phyloP scores from a whole-genome alignment of 192 early-diverging fungal genomes.

The Linnemannia elongata region DNA sequence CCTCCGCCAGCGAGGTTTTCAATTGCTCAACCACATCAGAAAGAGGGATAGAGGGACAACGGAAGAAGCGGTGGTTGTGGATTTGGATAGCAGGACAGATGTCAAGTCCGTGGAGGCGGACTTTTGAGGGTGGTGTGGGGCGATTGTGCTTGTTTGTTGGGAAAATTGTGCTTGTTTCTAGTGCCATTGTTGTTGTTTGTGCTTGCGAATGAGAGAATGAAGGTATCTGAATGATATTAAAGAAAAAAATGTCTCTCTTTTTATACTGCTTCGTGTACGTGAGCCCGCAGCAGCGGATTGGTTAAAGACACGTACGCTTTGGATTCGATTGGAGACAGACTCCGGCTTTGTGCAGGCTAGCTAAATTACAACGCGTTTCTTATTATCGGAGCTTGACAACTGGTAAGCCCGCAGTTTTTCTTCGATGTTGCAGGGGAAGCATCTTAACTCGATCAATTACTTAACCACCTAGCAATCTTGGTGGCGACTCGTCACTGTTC shows the following conservation, averaged over 20 bases:
- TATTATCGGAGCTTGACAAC: too few species aligned
- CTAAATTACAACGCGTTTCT: too few species aligned
- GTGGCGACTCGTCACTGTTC: too few species aligned
- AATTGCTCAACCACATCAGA: conserved; percentile 43
- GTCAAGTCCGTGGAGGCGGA: conserved; percentile 46
- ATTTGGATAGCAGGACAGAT: conserved; percentile 47
- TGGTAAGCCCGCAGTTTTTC: too few species aligned
- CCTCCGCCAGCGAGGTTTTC: conserved; percentile 51
- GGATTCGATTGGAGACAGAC: too few species aligned
- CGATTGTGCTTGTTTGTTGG: conserved; percentile 45
- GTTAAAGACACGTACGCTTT: too few species aligned
- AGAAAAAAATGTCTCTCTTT: not conserved
- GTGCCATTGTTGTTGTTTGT: conserved; percentile 13
- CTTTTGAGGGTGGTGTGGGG: conserved; percentile 32
- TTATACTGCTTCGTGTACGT: too few species aligned
- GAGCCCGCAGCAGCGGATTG: too few species aligned
- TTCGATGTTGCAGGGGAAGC: too few species aligned
- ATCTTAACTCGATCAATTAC: too few species aligned
- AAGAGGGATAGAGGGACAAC: not conserved
- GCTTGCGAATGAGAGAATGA: not conserved
- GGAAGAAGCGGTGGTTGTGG: conserved; percentile 53
- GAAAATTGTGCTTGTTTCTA: conserved; percentile 30
- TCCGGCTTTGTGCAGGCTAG: too few species aligned
- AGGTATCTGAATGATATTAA: not conserved
- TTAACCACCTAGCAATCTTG: too few species aligned